Evolutionary conservation across 805 yeast species (phyloP).

Genomic region (Myxozyma mucilagina): DNA sequence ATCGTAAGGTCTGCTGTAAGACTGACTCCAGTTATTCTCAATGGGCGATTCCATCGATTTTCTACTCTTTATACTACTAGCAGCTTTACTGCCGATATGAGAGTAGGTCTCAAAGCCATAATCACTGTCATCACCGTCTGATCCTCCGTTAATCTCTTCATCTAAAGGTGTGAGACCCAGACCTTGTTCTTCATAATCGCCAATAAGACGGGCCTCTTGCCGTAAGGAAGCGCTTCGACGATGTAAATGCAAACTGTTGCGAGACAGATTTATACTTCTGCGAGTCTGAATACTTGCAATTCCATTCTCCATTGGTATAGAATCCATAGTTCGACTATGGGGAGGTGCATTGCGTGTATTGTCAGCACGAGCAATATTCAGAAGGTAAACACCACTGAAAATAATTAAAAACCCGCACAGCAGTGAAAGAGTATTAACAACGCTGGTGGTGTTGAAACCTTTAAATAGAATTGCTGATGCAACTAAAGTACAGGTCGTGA

Average conservation of each 20-base stretch:
- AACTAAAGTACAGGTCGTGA: constrained; percentile 80
- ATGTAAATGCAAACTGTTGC: constrained; percentile 42
- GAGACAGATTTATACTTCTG: constrained; percentile 65
- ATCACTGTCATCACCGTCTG: constrained; percentile 19
- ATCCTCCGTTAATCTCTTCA: constrained; percentile 31
- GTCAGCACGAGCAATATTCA: constrained; percentile 68
- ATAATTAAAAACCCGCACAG: constrained; percentile 84
- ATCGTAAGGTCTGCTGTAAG: constrained; percentile 14
- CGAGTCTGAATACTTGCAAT: constrained; percentile 76
- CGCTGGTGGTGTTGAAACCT: constrained; percentile 82
- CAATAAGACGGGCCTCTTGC: constrained; percentile 36
- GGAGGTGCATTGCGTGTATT: constrained; percentile 24
- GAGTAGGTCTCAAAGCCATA: constrained; percentile 15
- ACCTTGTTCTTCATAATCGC: constrained; percentile 40
- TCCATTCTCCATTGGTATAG: constrained; percentile 80
- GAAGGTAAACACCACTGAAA: constrained; percentile 80
- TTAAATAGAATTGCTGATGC: constrained; percentile 85
- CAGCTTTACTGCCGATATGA: constrained; percentile 16
- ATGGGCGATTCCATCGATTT: constrained; percentile 17
- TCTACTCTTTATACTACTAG: constrained; percentile 23
- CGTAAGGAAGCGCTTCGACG: constrained; percentile 37
- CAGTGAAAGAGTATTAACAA: constrained; percentile 76
- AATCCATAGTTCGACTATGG: constrained; percentile 51
- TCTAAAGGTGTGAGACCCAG: constrained; percentile 41
- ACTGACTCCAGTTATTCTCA: constrained; percentile 6